Percentiles rank a stretch among this genome's conserved stretches.
These are phyloP conservation scores for Epicoccum nigrum DNA, from an alignment of 2,329 filamentous ascomycete genomes.

Conservation along the genomic window DNA sequence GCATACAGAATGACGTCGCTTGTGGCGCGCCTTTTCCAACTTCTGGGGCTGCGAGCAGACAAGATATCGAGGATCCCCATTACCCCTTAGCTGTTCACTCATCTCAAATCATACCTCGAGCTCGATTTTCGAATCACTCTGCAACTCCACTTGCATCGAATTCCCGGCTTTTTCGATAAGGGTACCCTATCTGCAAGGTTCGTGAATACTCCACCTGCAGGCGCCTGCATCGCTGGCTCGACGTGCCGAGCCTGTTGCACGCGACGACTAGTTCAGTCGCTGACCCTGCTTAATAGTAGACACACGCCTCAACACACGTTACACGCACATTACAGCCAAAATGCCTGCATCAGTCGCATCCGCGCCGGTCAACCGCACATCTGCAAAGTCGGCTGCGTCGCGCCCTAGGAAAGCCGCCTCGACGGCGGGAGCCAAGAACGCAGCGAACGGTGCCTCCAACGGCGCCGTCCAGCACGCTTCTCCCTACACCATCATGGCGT, in stretches of 20 bases:
- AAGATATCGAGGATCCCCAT: constrained; percentile 29
- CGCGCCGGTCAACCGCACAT: constrained; percentile 41
- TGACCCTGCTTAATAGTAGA: too few relatives aligned
- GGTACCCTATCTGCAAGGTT: constrained; percentile 17
- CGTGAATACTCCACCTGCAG: constrained; percentile 18
- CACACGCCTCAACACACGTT: not conserved
- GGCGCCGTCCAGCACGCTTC: constrained; percentile 43
- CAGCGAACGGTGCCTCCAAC: constrained; percentile 36
- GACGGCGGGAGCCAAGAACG: constrained; percentile 18
- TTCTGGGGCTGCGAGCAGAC: constrained; percentile 32
- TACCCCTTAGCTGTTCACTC: constrained; percentile 20
- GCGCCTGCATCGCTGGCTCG: constrained; percentile 3
- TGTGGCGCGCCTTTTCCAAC: constrained; percentile 44
- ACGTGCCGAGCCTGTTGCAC: constrained; percentile 24
- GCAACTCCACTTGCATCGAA: constrained; percentile 2
- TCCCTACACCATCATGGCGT: constrained; percentile 59
- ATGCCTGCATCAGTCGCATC: constrained; percentile 47
- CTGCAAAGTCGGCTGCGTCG: constrained; percentile 39
- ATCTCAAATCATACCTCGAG: constrained; percentile 10
- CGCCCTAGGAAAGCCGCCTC: constrained; percentile 38
- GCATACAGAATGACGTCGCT: constrained; percentile 41
- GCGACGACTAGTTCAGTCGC: constrained; percentile 18
- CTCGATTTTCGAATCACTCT: not conserved
- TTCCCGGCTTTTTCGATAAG: not conserved
- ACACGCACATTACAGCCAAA: constrained; percentile 8